These are phyloP conservation scores for Tetrahymena malaccensis DNA, from an alignment of 73 alveolate species.

Conservation along the genomic window DNA sequence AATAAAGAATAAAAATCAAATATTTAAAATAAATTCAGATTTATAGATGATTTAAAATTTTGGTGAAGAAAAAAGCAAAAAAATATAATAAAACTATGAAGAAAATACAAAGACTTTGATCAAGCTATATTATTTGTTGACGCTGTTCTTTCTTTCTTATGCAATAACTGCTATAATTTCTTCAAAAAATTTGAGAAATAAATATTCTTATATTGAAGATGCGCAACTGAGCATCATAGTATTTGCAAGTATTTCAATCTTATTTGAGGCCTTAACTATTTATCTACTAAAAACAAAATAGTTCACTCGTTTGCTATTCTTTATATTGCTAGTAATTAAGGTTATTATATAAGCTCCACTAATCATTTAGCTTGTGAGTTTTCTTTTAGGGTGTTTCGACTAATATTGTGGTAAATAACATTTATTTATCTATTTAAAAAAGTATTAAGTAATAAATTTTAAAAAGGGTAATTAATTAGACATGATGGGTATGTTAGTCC, in stretches of 20 bases:
- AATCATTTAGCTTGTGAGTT: not conserved
- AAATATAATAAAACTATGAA: too few species aligned
- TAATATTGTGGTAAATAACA: not conserved
- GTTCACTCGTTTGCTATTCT: not conserved
- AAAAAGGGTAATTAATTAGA: not conserved
- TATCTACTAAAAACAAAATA: not conserved
- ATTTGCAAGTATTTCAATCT: not conserved
- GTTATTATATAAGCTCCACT: not conserved
- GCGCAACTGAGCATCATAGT: too few species aligned
- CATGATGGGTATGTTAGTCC: not conserved
- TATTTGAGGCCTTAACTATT: not conserved
- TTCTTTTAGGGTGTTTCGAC: not conserved
- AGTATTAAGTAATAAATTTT: too few species aligned
- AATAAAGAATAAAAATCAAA: too few species aligned
- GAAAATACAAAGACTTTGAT: not conserved
- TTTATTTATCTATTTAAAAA: too few species aligned
- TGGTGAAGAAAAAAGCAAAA: not conserved
- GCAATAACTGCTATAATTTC: not conserved
- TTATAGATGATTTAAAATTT: not conserved
- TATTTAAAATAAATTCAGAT: too few species aligned
- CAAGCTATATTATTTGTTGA: not conserved
- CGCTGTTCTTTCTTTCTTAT: not conserved
- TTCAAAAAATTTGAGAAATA: not conserved
- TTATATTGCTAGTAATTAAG: not conserved
- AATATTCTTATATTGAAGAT: too few species aligned